Base-by-base conservation (phyloP, 2,329 filamentous ascomycete species). In the Dothideomycetes sp. region DNA sequence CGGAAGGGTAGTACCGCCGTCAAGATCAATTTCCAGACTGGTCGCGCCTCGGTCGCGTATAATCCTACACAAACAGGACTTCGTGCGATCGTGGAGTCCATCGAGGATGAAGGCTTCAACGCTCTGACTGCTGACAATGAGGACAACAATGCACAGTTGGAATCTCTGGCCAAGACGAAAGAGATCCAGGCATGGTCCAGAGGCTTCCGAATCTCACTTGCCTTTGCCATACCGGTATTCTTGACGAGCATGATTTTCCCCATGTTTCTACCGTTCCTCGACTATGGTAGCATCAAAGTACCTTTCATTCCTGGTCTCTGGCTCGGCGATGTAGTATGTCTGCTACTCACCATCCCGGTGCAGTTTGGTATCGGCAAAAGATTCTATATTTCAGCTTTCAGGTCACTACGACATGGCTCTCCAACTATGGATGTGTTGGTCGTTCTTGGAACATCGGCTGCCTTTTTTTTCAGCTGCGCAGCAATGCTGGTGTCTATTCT, bases 361-460 rank as follows among this genome's bases (percentile, higher is more conserved):
- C 91, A 98, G 59, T 98, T 98, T 53, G 91, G 91, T 49, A 85
- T 98, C 53, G 91, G 91, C 47, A 87, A 79, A 62, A 83, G 91
- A 11, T 98, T 96, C 59, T 98, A 98, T 58, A 60, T 81, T 43
- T 91, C 86, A 18, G 88, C 89, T n/a, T 96, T 76, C 64, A 94
- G 93, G 58, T 94, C 87, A 1, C 59, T 98, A 51, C 86, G 82
- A 61, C 91, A 98, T 58, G 76, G 79, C 15, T 84, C 88, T 4
- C 89, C 91, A 0, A 98, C 91, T 1, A 98, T 98, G 91, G 91
- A 98, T 57, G 91, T 96, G 1, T 72, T 98, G 16, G 84, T 98
- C 38, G 84, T 94, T 42, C 67, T 98, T 14, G 91, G 91, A 38
- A 98, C 91, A 5, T 94, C 88, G 0, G 82, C 87, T 16, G 91